phyloP scores from a whole-genome alignment of 495 filamentous ascomycete genomes.

The Talaromyces adpressus region DNA sequence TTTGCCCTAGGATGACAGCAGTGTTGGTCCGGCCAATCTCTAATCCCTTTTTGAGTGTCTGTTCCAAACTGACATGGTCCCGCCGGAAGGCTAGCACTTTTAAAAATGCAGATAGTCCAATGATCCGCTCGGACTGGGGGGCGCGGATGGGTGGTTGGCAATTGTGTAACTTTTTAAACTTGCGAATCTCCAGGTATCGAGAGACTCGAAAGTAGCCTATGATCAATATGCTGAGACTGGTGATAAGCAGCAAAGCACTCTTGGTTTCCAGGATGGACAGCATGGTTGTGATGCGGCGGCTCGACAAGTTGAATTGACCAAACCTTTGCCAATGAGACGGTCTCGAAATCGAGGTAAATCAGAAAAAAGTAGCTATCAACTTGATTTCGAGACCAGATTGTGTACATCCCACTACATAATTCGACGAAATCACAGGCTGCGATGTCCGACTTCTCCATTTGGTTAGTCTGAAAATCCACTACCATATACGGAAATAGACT shows the following conservation, averaged over 20 bases:
- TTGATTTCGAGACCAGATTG: neutral
- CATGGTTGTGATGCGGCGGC: neutral
- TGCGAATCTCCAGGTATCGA: neutral
- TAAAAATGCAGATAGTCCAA: neutral
- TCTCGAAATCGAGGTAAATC: neutral
- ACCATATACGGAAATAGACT: no score
- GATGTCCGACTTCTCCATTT: neutral
- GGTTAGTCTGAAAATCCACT: no score
- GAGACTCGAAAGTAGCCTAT: neutral
- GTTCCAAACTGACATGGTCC: neutral
- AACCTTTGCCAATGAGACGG: neutral
- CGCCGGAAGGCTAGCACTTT: neutral
- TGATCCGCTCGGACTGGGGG: neutral
- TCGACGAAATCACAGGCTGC: neutral
- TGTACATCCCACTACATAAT: neutral
- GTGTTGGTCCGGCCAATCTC: neutral
- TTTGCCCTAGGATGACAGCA: constrained; percentile 12
- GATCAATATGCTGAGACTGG: neutral
- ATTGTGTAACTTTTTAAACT: neutral
- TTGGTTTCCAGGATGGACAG: neutral
- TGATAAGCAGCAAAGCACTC: neutral
- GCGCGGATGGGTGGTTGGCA: neutral
- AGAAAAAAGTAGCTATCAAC: neutral
- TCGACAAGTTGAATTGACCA: neutral
- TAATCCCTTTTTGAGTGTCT: neutral